Percentiles rank a stretch among this genome's conserved stretches.
phyloP scores from a whole-genome alignment of 2,329 filamentous ascomycete species.

The Fusarium duplospermum region DNA sequence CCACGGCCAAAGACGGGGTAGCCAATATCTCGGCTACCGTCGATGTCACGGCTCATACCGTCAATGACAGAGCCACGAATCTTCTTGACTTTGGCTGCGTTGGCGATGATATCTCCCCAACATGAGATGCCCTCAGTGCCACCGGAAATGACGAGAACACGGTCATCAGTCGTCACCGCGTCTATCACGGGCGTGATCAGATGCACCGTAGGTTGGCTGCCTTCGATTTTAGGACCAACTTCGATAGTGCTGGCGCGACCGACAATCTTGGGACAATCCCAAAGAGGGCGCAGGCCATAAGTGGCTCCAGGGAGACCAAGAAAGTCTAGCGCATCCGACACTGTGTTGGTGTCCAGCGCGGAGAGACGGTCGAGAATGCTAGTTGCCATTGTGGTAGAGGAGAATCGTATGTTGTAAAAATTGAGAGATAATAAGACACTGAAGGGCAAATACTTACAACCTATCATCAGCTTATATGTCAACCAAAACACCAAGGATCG shows the following conservation, averaged over 20 bases:
- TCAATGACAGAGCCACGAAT: slow-evolving; percentile 49
- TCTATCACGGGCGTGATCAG: background rate
- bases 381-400: background rate
- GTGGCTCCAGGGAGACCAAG: slow-evolving; percentile 30
- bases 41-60: slow-evolving; percentile 48
- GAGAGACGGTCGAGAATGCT: slow-evolving; percentile 19
- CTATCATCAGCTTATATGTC: background rate
- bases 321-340: slow-evolving; percentile 37
- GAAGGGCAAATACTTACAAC: background rate
- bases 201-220: background rate
- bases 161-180: background rate
- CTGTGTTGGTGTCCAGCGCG: slow-evolving; percentile 31
- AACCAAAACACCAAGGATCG: background rate
- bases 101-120: slow-evolving; percentile 37
- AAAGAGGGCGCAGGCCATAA: slow-evolving; percentile 30
- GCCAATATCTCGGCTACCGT: slow-evolving; percentile 46
- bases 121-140: slow-evolving; percentile 31
- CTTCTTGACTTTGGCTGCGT: slow-evolving; percentile 34
- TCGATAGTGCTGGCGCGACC: slow-evolving; percentile 33
- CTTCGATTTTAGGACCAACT: slow-evolving; percentile 4
- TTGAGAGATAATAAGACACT: background rate
- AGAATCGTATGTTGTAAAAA: background rate
- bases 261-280: slow-evolving; percentile 34
- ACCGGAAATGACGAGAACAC: slow-evolving; percentile 14
- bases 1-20: background rate